A percentile compares a stretch with the other conserved stretches of the same genome.
Evolutionary conservation across 805 yeast species (phyloP).

Genomic region (Myxozyma neglecta): DNA sequence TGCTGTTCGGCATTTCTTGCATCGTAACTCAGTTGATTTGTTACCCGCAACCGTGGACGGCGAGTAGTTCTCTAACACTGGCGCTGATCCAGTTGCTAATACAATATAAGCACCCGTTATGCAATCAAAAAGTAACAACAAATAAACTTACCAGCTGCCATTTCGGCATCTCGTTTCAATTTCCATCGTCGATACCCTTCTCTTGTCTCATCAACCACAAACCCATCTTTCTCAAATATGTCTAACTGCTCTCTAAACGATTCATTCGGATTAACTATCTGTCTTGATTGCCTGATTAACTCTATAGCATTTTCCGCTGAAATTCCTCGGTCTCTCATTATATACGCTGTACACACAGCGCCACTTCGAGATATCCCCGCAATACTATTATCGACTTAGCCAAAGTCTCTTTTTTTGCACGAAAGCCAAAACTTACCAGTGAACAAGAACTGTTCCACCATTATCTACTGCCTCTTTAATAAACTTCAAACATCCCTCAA

Average conservation of each 20-base stretch:
- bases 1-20: constrained; percentile 78
- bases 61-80: constrained; percentile 44
- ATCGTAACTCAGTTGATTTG: constrained; percentile 48
- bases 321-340: constrained; percentile 74
- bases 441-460: constrained; percentile 43
- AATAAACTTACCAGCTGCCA: constrained; percentile 36
- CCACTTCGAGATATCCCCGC: constrained; percentile 94
- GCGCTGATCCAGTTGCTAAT: constrained; percentile 33
- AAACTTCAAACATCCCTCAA: constrained; percentile 63
- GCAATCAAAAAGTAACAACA: background rate
- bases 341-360: constrained; percentile 80
- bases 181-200: constrained; percentile 46
- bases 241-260: constrained; percentile 72
- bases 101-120: background rate
- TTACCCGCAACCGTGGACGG: constrained; percentile 31
- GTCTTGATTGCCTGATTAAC: constrained; percentile 68
- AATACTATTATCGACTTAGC: constrained; percentile 59
- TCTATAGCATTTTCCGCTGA: constrained; percentile 62
- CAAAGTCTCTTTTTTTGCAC: background rate
- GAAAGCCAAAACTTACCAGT: constrained; percentile 43
- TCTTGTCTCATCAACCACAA: constrained; percentile 35
- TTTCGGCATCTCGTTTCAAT: constrained; percentile 38
- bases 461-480: constrained; percentile 54
- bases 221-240: constrained; percentile 53
- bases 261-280: constrained; percentile 66